These are phyloP conservation scores for Calocybe gangraenosa DNA, from an alignment of 768 basidiomycete species.

Conservation along the genomic window DNA sequence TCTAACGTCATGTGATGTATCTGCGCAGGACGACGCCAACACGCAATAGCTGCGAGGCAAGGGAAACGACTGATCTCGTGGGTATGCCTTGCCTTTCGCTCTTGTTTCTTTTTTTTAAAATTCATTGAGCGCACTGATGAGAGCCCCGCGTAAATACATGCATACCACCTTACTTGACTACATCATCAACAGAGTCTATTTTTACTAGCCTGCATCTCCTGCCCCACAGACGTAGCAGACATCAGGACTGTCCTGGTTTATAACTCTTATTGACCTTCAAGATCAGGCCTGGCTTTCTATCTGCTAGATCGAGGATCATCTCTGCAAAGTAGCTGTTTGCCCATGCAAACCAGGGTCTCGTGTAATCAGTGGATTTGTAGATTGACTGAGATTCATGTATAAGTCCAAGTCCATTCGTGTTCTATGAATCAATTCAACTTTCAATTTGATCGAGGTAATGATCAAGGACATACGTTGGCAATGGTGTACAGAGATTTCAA, in stretches of 20 bases:
- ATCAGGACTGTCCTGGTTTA: slow-evolving; percentile 38
- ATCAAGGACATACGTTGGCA: slow-evolving; percentile 51
- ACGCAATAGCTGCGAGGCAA: too few species aligned
- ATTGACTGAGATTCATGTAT: slow-evolving; percentile 75
- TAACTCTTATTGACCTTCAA: slow-evolving; percentile 55
- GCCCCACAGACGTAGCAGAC: neutral
- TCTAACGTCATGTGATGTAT: too few species aligned
- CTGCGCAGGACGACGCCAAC: too few species aligned
- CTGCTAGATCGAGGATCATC: slow-evolving; percentile 74
- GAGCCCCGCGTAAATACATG: too few species aligned
- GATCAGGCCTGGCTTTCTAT: slow-evolving; percentile 67
- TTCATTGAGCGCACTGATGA: too few species aligned
- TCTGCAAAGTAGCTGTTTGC: slow-evolving; percentile 82
- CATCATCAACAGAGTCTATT: too few species aligned
- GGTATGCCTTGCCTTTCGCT: too few species aligned
- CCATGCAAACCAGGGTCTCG: slow-evolving; percentile 80
- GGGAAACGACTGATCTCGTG: too few species aligned
- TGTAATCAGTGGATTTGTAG: slow-evolving; percentile 52
- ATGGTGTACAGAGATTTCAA: slow-evolving; percentile 56
- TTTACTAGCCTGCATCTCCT: neutral
- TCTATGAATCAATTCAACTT: slow-evolving; percentile 35
- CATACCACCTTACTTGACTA: too few species aligned
- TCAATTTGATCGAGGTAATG: neutral
- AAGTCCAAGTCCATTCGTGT: slow-evolving; percentile 69
- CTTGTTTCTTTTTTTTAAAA: too few species aligned